Conservation (phyloP, 805 yeast genomes). For the Ogataea zsoltii region DNA sequence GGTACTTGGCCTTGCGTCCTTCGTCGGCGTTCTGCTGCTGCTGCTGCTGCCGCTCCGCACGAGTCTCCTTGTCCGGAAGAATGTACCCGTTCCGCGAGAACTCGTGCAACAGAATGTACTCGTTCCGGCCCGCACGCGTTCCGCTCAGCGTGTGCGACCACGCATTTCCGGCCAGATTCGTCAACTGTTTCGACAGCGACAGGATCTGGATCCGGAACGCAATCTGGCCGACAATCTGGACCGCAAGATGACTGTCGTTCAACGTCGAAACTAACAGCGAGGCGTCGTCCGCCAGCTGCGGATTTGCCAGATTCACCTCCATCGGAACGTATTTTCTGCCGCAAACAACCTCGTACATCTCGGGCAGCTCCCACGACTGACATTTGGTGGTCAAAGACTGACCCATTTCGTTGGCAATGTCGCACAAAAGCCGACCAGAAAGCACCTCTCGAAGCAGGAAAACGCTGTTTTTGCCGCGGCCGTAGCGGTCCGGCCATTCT, state of each 20-base stretch:
- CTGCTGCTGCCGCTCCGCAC: constrained; percentile 34
- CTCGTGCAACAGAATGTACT: constrained; percentile 88
- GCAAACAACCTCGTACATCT: constrained; percentile 84
- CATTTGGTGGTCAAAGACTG: constrained; percentile 89
- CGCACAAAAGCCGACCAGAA: constrained; percentile 88
- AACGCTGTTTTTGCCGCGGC: constrained; percentile 49
- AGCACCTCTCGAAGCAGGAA: constrained; percentile 63
- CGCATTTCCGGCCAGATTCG: constrained; percentile 93
- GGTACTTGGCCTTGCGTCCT: constrained; percentile 29
- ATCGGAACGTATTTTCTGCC: constrained; percentile 57
- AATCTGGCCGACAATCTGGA: constrained; percentile 70
- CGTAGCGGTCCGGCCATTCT: constrained; percentile 76
- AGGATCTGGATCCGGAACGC: constrained; percentile 83
- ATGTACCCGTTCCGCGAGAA: constrained; percentile 76
- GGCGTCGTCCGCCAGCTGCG: constrained; percentile 67
- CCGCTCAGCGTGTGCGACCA: constrained; percentile 96
- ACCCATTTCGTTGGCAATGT: constrained; percentile 92
- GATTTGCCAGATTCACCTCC: constrained; percentile 73
- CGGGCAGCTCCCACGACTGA: constrained; percentile 90
- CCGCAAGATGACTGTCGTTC: constrained; percentile 64
- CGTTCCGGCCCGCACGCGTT: constrained; percentile 95
- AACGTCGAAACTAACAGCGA: constrained; percentile 66
- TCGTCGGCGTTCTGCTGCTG: constrained; percentile 47
- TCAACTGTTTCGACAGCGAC: constrained; percentile 86
- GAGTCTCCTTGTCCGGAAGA: constrained; percentile 68